A percentile compares a stretch with the other conserved stretches of the same genome.
Conservation (phyloP, 495 filamentous ascomycete genomes). For the Neurospora africana region DNA sequence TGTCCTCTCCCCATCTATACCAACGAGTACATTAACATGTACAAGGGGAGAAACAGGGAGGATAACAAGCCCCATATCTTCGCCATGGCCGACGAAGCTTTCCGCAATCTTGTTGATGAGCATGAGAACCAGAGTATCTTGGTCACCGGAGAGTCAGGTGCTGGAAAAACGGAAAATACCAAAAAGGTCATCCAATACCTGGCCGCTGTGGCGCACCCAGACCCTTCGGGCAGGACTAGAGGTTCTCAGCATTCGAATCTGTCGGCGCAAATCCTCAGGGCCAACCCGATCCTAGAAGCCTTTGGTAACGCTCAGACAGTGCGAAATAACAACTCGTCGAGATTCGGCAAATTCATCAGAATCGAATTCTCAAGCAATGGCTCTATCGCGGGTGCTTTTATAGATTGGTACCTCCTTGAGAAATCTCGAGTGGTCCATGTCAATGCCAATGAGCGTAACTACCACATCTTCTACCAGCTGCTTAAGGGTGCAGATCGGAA, state of each 20-base stretch:
- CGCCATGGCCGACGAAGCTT: constrained; percentile 96
- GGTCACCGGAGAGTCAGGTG: constrained; percentile 96
- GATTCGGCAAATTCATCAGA: constrained; percentile 98
- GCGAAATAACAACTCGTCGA: constrained; percentile 95
- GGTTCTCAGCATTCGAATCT: constrained; percentile 67
- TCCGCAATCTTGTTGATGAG: constrained; percentile 89
- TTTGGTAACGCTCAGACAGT: constrained; percentile 99
- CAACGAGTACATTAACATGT: constrained; percentile 95
- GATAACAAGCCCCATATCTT: constrained; percentile 97
- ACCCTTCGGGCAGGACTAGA: constrained; percentile 54
- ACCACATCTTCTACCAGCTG: constrained; percentile 97
- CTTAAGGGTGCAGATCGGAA: constrained; percentile 66
- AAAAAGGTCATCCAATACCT: constrained; percentile 99
- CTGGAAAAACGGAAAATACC: constrained; percentile 98
- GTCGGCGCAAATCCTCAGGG: constrained; percentile 92
- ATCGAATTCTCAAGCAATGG: constrained; percentile 89
- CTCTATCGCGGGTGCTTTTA: constrained; percentile 90
- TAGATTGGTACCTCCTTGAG: constrained; percentile 97
- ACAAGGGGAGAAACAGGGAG: constrained; percentile 77
- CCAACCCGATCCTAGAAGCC: constrained; percentile 95
- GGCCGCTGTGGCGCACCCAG: constrained; percentile 81
- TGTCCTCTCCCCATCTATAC: constrained; percentile 90
- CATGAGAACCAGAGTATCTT: constrained; percentile 95
- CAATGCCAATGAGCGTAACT: constrained; percentile 81
- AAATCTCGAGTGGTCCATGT: constrained; percentile 92